Evolutionary conservation across 495 filamentous ascomycete genomes (phyloP), one percentile per base, ranked within the genome.

Genomic region (Annulohypoxylon moriforme): DNA sequence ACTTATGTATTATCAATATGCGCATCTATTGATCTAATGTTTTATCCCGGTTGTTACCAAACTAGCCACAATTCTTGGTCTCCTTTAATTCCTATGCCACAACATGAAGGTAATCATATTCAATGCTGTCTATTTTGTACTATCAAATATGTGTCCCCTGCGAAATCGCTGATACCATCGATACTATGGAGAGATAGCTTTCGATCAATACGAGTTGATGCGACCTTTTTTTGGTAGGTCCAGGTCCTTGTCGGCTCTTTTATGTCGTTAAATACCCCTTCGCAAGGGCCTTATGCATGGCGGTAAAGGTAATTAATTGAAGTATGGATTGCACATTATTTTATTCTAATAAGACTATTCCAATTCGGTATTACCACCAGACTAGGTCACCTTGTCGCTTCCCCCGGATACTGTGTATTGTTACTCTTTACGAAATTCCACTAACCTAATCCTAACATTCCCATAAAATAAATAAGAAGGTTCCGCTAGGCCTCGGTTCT

Each of bases 121-220:
- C 40, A 20, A 44, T 20, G 44, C 38, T 46, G 10, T 20, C 22
- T 29, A n/a, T 61, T 56, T 27, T 53, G 20, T 62, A 22, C 40
- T 71, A n/a, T n/a, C n/a, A n/a, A n/a, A n/a, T n/a, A 71, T 71
- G 68, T 71, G 61, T 71, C 61, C 50, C 34, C 47, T 62, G 38
- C 52, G 65, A 31, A 57, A 56, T 65, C 31, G 16, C 33, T 29
- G 33, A 53, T 59, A n/a, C 14, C 33, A 14, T n/a, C 11, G 11
- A 40, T 40, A 40, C 36, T 40, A 40, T 40, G 36, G 14, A 4
- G 36, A 40, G 36, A 40, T 40, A n/a, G 36, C 11, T n/a, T 18
- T 16, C 36, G 16, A 53, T 29, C 22, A 67, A 66, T 66, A 57
- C 68, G 66, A 69, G 40, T 61, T 66, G 61, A 55, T 25, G 61